Evolutionary conservation across 2,329 filamentous ascomycete genomes (phyloP), one percentile per base, ranked within the genome.

Genomic region (Penicillium sp.): DNA sequence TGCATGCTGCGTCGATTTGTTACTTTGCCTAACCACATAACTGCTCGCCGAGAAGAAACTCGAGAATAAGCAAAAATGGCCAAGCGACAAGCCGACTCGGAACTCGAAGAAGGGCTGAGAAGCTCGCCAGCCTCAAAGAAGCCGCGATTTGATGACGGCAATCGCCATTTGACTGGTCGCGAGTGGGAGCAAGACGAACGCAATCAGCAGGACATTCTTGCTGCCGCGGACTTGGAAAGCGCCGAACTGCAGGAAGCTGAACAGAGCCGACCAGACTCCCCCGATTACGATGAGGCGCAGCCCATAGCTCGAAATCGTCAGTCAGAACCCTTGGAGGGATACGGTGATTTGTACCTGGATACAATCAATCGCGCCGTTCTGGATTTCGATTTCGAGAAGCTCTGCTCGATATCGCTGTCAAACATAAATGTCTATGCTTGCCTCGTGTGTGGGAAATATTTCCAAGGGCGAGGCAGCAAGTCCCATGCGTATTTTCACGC

Each of bases 401-500:
- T 97, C 12, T 99, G 94, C 77, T 97, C 93, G 23, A 83, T 99
- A 63, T 96, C 91, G 33, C 82, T 99, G 7, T 96, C 92, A 49
- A 97, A 97, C 71, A 97, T 97, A 77, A 99, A 99, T 70, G 92
- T 99, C 46, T 99, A 99, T 72, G 94, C 94, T 9, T 99, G 94
- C 68, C 83, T 99, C 11, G 90, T 97, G 1, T 99, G 94, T 72
- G 94, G 94, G n/a, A 93, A 91, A 72, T 99, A 99, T 78, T 99
- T 89, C 72, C 91, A 97, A 74, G 94, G 94, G 53, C 84, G 94
- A 65, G 94, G 94, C 0, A 89, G 89, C 16, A 96, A 94, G 70
- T 97, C 93, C 52, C 89, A 97, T 74, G 94, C 94, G 65, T 99
- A 99, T 76, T 97, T 96, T 72, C 94, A 99, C 78, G 89, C 93